Evolutionary conservation across 1,139 yeast genomes (phyloP), one percentile per base, ranked within the genome.

Genomic region (Sugiyamaella japonica): DNA sequence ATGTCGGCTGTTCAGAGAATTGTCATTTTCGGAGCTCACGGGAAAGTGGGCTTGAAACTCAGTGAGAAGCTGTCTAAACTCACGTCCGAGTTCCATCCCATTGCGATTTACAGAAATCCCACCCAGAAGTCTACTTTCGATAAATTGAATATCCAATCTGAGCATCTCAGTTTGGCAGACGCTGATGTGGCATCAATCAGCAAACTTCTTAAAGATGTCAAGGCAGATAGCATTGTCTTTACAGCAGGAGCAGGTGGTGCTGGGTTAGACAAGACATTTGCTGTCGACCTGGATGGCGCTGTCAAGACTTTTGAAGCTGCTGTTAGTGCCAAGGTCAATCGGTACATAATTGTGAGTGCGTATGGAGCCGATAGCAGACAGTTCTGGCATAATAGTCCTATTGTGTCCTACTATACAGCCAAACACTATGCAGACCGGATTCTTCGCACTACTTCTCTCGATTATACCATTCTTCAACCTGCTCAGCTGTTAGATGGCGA

Each of bases 221-320:
- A 32, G 38, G 76, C 73, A 45, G 83, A 81, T 63, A 83, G 82
- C 6, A 81, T 84, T 6, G 81, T 84, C 0, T 81, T 83, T 70
- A 73, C 80, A 45, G 88, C 85, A 1, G 89, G 89, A 5, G 81
- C 86, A 1, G 84, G 81, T 6, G 88, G 87, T 1, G 77, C 76
- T 54, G 72, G 72, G 10, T 61, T 71, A 4, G 76, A 72, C 25
- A 70, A 76, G 50, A 75, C 84, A 12, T 71, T 82, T 50, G 73
- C 76, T 23, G 81, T 84, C 12, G 89, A 84, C 63, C 71, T 83
- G 53, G 88, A 84, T 63, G 85, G 84, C 3, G 83, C 84, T 6
- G 81, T 81, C 38, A 80, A 81, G 63, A 76, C 79, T 1, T 75
- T 79, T 54, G 86, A 83, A 62, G 87, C 86, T 1, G 72, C 82